phyloP scores from a whole-genome alignment of 805 yeast species.

The Wickerhamiella dianesei region DNA sequence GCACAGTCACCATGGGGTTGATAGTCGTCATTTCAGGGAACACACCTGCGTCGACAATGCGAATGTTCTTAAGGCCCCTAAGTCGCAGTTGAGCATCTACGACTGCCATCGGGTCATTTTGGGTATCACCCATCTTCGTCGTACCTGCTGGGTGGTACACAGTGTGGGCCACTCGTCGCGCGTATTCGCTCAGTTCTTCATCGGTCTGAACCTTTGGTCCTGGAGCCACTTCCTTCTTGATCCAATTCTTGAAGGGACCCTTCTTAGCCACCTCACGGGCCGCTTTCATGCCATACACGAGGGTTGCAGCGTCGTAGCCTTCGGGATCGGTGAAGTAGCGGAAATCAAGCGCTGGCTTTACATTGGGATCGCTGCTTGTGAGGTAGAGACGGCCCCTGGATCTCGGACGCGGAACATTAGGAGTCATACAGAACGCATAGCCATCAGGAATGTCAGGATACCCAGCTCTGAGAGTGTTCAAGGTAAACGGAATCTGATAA shows the following conservation, averaged over 20 bases:
- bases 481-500: conserved; percentile 12
- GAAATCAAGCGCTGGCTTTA: conserved; percentile 13
- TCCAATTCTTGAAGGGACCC: conserved; percentile 24
- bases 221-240: conserved; percentile 24
- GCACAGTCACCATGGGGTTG: conserved; percentile 12
- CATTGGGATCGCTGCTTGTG: conserved; percentile 8
- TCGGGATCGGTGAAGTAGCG: conserved; percentile 18
- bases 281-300: conserved; percentile 24
- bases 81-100: conserved; percentile 25
- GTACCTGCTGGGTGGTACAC: conserved; percentile 28
- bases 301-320: conserved; percentile 25
- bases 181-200: conserved; percentile 23
- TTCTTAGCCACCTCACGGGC: conserved; percentile 23
- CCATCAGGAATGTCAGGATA: conserved; percentile 8
- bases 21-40: conserved; percentile 22
- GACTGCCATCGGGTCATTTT: conserved; percentile 19
- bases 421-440: conserved; percentile 13
- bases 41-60: conserved; percentile 25
- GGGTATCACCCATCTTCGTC: conserved; percentile 16
- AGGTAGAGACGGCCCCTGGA: conserved; percentile 12
- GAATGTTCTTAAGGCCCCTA: conserved; percentile 22
- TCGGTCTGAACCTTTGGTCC: conserved; percentile 24
- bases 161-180: conserved; percentile 24
- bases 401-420: conserved; percentile 12
- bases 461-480: conserved; percentile 9